Evolutionary conservation across 140 eudicot species (phyloP).

Genomic region (Stevia rebaudiana): DNA sequence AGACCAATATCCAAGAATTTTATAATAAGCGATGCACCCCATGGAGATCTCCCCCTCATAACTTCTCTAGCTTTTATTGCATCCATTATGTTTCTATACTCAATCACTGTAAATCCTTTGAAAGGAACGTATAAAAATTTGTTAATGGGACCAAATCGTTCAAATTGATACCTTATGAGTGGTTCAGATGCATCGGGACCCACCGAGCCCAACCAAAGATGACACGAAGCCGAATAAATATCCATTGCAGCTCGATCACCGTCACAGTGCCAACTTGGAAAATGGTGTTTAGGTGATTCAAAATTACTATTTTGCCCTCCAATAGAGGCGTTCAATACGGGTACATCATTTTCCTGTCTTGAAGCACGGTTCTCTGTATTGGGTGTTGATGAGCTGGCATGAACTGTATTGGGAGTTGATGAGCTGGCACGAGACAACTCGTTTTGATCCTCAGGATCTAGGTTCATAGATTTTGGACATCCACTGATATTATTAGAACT

Average conservation of each 20-base stretch:
- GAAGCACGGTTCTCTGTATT: slow-evolving; percentile 35
- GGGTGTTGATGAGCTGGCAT: slow-evolving; percentile 18
- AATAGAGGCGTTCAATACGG: slow-evolving; percentile 35
- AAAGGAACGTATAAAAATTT: slow-evolving; percentile 40
- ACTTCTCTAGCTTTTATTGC: slow-evolving; percentile 73
- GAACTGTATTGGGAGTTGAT: slow-evolving; percentile 39
- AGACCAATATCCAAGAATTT: slow-evolving; percentile 75
- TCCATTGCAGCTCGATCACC: slow-evolving; percentile 79
- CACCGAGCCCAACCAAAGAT: slow-evolving; percentile 73
- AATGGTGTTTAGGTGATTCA: slow-evolving; percentile 47
- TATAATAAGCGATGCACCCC: slow-evolving; percentile 68
- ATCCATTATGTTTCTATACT: slow-evolving; percentile 67
- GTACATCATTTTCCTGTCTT: slow-evolving; percentile 24
- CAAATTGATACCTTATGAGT: slow-evolving; percentile 59
- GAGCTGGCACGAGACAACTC: slow-evolving; percentile 48
- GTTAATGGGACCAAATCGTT: slow-evolving; percentile 73
- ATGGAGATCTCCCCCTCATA: slow-evolving; percentile 64
- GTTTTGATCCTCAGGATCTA: slow-evolving; percentile 44
- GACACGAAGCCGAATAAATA: slow-evolving; percentile 70
- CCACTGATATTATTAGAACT: slow-evolving; percentile 50
- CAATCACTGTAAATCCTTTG: slow-evolving; percentile 67
- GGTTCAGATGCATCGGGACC: slow-evolving; percentile 89
- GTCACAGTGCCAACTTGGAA: slow-evolving; percentile 52
- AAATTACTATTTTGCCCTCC: slow-evolving; percentile 36
- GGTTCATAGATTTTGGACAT: slow-evolving; percentile 48